Percentiles rank a stretch among this genome's conserved stretches.
Conservation (phyloP, 2,329 filamentous ascomycete genomes). For the Triangularia verruculosa region DNA sequence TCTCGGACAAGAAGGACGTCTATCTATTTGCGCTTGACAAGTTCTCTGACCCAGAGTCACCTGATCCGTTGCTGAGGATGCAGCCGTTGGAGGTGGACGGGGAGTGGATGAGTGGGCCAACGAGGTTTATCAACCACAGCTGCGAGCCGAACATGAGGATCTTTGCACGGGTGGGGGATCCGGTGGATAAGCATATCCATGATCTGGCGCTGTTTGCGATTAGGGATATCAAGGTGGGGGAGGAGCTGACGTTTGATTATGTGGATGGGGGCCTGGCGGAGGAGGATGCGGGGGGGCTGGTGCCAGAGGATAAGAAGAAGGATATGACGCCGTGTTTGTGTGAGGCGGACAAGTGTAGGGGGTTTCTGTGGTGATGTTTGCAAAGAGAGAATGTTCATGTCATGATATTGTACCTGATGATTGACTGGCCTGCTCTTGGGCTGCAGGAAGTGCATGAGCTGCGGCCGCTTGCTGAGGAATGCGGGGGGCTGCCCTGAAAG, state of each 20-base stretch:
- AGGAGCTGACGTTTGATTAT: conserved; percentile 80
- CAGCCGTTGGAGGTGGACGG: conserved; percentile 64
- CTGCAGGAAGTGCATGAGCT: background rate
- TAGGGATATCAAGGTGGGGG: conserved; percentile 59
- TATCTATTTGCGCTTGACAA: conserved; percentile 84
- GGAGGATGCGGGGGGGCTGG: conserved; percentile 45
- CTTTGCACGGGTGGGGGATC: conserved; percentile 75
- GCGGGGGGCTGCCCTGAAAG: background rate
- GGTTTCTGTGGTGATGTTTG: conserved; percentile 58
- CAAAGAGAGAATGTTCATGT: background rate
- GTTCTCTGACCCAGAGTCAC: conserved; percentile 59
- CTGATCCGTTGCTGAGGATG: conserved; percentile 54
- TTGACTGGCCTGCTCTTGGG: background rate
- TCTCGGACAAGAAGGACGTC: conserved; percentile 64
- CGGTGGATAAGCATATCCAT: conserved; percentile 70
- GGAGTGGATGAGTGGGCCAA: conserved; percentile 73
- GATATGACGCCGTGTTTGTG: conserved; percentile 62
- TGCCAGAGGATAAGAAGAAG: conserved; percentile 40
- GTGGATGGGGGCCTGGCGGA: conserved; percentile 58
- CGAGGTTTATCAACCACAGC: conserved; percentile 79
- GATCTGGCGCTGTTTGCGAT: conserved; percentile 75
- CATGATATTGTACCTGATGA: background rate
- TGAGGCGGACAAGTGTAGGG: conserved; percentile 62
- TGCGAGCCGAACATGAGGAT: conserved; percentile 77
- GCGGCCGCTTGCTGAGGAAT: background rate